A percentile compares a stretch with the other conserved stretches of the same genome.
phyloP scores from a whole-genome alignment of 345 rosid species.

The Luvunga scandens region DNA sequence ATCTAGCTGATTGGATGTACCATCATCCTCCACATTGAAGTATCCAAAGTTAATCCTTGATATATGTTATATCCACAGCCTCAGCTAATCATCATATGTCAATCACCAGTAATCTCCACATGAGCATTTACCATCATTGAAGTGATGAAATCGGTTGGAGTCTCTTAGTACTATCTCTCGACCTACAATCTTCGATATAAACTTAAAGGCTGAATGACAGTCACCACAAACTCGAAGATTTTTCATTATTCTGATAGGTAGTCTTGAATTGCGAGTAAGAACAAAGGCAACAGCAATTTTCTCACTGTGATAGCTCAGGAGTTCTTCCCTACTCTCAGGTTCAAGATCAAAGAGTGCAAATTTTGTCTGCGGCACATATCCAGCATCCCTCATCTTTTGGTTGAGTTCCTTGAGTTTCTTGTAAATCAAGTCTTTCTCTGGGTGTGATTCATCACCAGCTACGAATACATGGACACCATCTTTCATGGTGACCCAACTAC shows the following conservation, averaged over 20 bases:
- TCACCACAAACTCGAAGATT: conserved; percentile 87
- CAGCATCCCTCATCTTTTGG: conserved; percentile 67
- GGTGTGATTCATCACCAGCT: conserved; percentile 75
- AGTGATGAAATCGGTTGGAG: conserved; percentile 91
- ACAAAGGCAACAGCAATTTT: conserved; percentile 83
- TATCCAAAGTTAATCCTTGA: background rate
- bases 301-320: conserved; percentile 82
- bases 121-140: conserved; percentile 67
- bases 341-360: conserved; percentile 80
- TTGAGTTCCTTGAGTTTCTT: conserved; percentile 74
- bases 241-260: conserved; percentile 91
- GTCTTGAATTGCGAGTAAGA: conserved; percentile 50
- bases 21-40: background rate
- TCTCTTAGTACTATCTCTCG: conserved; percentile 70
- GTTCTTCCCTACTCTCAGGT: conserved; percentile 79
- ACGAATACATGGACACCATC: conserved; percentile 87
- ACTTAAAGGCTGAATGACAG: conserved; percentile 80
- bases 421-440: conserved; percentile 57
- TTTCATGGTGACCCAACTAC: conserved; percentile 94
- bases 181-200: conserved; percentile 64
- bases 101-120: conserved; percentile 84
- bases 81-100: conserved; percentile 2
- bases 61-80: background rate
- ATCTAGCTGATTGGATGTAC: too few relatives aligned
- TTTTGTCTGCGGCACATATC: conserved; percentile 74